Percentiles rank a stretch among this genome's conserved stretches.
Evolutionary conservation across 495 filamentous ascomycete genomes (phyloP).

Genomic region (Aspergillus ostianus): DNA sequence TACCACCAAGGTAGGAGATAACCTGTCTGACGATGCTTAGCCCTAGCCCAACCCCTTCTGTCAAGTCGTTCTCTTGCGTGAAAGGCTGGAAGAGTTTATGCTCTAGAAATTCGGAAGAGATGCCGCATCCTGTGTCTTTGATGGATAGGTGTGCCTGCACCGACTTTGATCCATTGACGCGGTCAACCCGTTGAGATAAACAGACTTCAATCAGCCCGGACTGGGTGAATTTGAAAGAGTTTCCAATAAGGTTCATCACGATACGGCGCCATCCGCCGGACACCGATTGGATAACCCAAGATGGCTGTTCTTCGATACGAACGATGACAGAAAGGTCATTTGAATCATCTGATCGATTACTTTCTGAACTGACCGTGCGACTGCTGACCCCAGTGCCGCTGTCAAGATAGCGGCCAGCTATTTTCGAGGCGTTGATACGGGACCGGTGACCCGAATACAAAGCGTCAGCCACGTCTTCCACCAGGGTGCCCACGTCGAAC

Average conservation of each 20-base stretch:
- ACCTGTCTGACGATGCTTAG: constrained; percentile 69
- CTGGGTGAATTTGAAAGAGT: constrained; percentile 68
- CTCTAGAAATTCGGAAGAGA: constrained; percentile 65
- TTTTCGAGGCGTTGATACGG: constrained; percentile 14
- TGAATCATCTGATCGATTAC: background rate
- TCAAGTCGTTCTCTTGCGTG: constrained; percentile 64
- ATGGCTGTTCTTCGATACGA: constrained; percentile 50
- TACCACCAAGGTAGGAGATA: constrained; percentile 56
- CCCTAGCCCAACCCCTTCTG: constrained; percentile 67
- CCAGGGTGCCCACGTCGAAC: constrained; percentile 19
- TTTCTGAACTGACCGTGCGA: background rate
- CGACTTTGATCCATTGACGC: constrained; percentile 14
- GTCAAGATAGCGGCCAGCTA: constrained; percentile 16
- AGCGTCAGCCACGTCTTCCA: constrained; percentile 20
- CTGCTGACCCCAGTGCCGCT: constrained; percentile 18
- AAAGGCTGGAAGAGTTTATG: constrained; percentile 69
- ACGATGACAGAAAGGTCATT: constrained; percentile 49
- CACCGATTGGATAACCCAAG: constrained; percentile 56
- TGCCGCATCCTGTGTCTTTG: constrained; percentile 67
- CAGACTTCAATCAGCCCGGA: constrained; percentile 58
- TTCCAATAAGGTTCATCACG: constrained; percentile 72
- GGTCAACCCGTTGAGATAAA: constrained; percentile 33
- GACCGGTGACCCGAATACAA: constrained; percentile 22
- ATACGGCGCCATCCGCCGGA: constrained; percentile 64
- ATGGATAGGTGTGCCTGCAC: constrained; percentile 46